Base-by-base conservation (phyloP, 2,329 filamentous ascomycete species). In the Aspergillus melleus region DNA sequence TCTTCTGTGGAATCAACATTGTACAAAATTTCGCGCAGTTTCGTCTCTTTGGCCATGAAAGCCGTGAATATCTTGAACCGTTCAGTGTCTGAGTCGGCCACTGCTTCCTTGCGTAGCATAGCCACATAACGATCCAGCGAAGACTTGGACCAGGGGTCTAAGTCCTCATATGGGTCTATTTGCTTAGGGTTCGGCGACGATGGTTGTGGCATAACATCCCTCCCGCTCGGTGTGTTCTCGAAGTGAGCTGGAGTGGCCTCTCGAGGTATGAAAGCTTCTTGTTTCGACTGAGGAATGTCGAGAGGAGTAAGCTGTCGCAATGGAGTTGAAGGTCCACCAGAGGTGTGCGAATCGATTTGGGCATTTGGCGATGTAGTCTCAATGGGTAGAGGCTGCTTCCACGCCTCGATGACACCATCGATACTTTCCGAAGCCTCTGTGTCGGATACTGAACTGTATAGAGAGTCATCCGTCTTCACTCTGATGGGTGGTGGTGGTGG, bases 101-200 rank as follows among this genome's bases (percentile, higher is more conserved):
- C 73, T 30, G 80, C 77, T 66, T 86, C 84, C 55, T 80, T 78
- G 52, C 80, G 79, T 24, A 86, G 73, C 82, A 86, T 86, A 4
- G 76, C 74, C 30, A 84, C 79, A 65, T 81, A 86, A 47, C 83
- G 76, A 53, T 82, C 79, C 52, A 86, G 68, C 26, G 84, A 86
- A 2, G 82, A 81, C 64, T 79, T 81, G 63, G 81, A 85, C 81
- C 84, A 85, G 2, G 82, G 80, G 61, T 84, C 81, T n/a, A 86
- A 74, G 63, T 84, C 83, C 24, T 76, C 78, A 59, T 80, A 80
- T 5, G 81, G 80, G 63, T 84, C 79, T 22, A 54, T 76, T 59
- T 57, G 46, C 44, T 67, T 71, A 16, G 63, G 52, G 29, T 62
- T 59, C 8, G 63, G 57, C n/a, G 50, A 49, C 29, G 55, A 57